Evolutionary conservation across 768 basidiomycete genomes (phyloP), one percentile per base, ranked within the genome.

Genomic region (Trametes punicea): DNA sequence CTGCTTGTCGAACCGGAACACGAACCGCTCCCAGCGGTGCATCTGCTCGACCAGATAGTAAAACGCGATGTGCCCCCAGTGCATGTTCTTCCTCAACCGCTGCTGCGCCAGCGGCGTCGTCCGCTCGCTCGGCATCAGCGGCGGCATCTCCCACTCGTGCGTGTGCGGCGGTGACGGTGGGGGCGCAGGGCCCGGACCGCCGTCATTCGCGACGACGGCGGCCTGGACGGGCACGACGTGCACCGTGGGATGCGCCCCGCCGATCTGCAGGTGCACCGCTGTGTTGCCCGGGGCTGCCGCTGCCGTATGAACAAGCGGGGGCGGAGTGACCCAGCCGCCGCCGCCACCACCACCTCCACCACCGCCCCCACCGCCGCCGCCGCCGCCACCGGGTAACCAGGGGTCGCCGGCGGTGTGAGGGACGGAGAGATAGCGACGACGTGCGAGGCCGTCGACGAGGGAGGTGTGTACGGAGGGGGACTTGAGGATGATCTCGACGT

Each of bases 1-100:
- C 30, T 85, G 84, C 67, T 82, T 85, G 65, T 90, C 87, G 62
- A 88, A 91, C 38, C 85, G 75, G 64, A 92, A 90, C 10, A 90
- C 79, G 62, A 92, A 92, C 21, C 88, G 77, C 65, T 87, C 78
- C 89, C 89, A 92, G 26, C 89, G 80, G 60, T 83, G 82, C 83
- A 90, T 90, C 67, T 90, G 86, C 62, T 88, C 82, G 2, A 85
- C 83, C 20, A 92, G 70, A 66, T 91, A 92, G 67, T 79, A 90
- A 41, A 91, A 82, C 0, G 85, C 86, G 29, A 92, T 86, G 61
- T 89, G 83, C 0, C 88, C 89, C 89, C 89, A 92, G 51, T 88
- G 84, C 58, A 81, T 77, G 59, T 80, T 84, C 16, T 58, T 77
- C 69, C 42, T 74, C 69, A 63, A 38, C 20, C 62, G 51, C 46